These are phyloP conservation scores for Sugiyamaella chiloensis DNA, from an alignment of 805 yeast genomes.

Conservation along the genomic window DNA sequence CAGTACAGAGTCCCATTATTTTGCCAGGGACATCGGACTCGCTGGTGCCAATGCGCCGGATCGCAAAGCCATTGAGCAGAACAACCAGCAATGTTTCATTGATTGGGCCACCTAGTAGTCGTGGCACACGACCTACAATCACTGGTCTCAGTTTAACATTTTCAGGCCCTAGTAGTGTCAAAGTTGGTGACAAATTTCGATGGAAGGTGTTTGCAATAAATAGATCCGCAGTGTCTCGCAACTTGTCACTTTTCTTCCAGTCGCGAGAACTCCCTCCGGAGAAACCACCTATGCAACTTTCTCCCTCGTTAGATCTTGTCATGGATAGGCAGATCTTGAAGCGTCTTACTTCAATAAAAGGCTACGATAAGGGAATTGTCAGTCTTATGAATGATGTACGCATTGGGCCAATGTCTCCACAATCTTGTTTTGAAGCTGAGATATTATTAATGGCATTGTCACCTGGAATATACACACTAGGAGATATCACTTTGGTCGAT, in stretches of 20 bases:
- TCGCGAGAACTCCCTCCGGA: conserved; percentile 18
- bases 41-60: conserved; percentile 5
- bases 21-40: conserved; percentile 10
- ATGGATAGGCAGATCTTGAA: conserved; percentile 27
- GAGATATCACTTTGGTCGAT: conserved; percentile 65
- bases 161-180: conserved; percentile 58
- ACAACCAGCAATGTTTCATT: conserved; percentile 23
- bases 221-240: conserved; percentile 48
- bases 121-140: conserved; percentile 6
- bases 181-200: conserved; percentile 55
- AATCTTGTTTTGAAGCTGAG: conserved; percentile 61
- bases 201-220: conserved; percentile 70
- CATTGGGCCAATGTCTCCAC: conserved; percentile 59
- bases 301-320: neutral
- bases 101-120: conserved; percentile 3
- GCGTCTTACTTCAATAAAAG: conserved; percentile 38
- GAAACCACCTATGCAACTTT: neutral
- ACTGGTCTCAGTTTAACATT: conserved; percentile 50
- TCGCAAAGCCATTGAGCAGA: conserved; percentile 10
- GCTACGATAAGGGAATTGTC: conserved; percentile 54
- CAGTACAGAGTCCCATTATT: conserved; percentile 24
- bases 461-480: conserved; percentile 60
- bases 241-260: conserved; percentile 50
- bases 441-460: conserved; percentile 58
- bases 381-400: conserved; percentile 63